phyloP scores from a whole-genome alignment of 2,329 filamentous ascomycete genomes.

The Colletotrichum echinochloae region DNA sequence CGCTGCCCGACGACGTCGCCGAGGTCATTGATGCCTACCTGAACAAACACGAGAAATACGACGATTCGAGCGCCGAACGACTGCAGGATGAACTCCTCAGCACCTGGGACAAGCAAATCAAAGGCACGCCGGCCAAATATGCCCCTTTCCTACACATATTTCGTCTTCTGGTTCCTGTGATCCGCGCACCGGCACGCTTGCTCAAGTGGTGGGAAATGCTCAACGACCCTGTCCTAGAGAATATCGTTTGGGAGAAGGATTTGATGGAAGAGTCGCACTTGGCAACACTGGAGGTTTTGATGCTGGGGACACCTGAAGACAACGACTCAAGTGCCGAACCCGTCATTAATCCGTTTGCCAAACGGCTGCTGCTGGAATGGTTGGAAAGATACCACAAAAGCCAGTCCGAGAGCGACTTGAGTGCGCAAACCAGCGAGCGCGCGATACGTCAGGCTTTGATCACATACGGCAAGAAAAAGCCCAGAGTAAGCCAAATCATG shows the following conservation, averaged over 20 bases:
- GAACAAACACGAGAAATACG: constrained; percentile 73
- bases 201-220: constrained; percentile 79
- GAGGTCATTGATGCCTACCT: constrained; percentile 75
- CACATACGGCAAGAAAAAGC: constrained; percentile 74
- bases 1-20: constrained; percentile 75
- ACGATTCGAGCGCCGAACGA: constrained; percentile 76
- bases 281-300: constrained; percentile 73
- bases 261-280: constrained; percentile 73
- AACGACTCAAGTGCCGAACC: constrained; percentile 56
- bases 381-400: constrained; percentile 56
- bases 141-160: constrained; percentile 78
- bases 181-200: constrained; percentile 72
- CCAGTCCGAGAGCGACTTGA: constrained; percentile 50
- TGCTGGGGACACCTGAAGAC: constrained; percentile 70
- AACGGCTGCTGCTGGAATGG: constrained; percentile 69
- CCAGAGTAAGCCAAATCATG: constrained; percentile 57
- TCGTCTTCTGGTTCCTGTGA: constrained; percentile 70
- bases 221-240: constrained; percentile 62
- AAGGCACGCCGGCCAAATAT: constrained; percentile 65
- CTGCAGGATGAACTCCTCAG: constrained; percentile 78
- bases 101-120: constrained; percentile 75
- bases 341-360: constrained; percentile 62
- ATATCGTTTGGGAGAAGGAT: constrained; percentile 48
- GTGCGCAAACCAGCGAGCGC: constrained; percentile 60
- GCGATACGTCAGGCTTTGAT: constrained; percentile 65